Evolutionary conservation across 1,139 yeast genomes (phyloP).

Genomic region (Yarrowia galli): DNA sequence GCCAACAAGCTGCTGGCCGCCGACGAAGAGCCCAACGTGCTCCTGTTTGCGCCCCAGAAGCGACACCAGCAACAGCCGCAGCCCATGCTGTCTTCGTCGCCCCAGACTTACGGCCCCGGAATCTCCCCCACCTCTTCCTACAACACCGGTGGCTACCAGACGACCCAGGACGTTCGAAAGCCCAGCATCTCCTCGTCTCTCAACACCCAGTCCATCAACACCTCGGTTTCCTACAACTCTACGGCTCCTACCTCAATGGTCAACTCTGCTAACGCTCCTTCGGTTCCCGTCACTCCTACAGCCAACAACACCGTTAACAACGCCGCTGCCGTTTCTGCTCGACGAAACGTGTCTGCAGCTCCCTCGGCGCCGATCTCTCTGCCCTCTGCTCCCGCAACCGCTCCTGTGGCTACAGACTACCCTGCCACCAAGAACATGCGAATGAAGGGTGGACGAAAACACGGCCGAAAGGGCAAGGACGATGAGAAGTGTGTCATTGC

Average conservation of each 20-base stretch:
- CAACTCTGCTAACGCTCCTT: neutral
- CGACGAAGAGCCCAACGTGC: slow-evolving; percentile 65
- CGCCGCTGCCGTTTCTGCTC: neutral
- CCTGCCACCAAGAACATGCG: slow-evolving; percentile 38
- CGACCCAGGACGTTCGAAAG: slow-evolving; percentile 36
- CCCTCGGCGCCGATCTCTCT: slow-evolving; percentile 29
- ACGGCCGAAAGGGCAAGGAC: slow-evolving; percentile 42
- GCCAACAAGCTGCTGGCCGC: slow-evolving; percentile 71
- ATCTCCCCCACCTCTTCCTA: slow-evolving; percentile 36
- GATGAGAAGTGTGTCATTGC: slow-evolving; percentile 44
- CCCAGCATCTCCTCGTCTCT: slow-evolving; percentile 20
- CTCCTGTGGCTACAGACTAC: neutral
- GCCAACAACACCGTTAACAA: too few relatives aligned
- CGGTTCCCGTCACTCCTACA: slow-evolving; percentile 40
- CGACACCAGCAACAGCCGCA: slow-evolving; percentile 9
- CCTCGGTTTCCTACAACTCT: slow-evolving; percentile 39
- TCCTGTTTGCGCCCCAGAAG: slow-evolving; percentile 40
- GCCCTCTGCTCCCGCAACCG: slow-evolving; percentile 1
- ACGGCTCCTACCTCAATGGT: slow-evolving; percentile 14
- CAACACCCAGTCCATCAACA: slow-evolving; percentile 41
- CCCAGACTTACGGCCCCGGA: neutral
- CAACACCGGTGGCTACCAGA: slow-evolving; percentile 35
- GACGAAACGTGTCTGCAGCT: slow-evolving; percentile 33
- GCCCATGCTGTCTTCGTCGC: slow-evolving; percentile 41
- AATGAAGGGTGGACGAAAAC: slow-evolving; percentile 40